Evolutionary conservation across 2,329 filamentous ascomycete species (phyloP), one percentile per base, ranked within the genome.

Genomic region (Trichoderma gracile): DNA sequence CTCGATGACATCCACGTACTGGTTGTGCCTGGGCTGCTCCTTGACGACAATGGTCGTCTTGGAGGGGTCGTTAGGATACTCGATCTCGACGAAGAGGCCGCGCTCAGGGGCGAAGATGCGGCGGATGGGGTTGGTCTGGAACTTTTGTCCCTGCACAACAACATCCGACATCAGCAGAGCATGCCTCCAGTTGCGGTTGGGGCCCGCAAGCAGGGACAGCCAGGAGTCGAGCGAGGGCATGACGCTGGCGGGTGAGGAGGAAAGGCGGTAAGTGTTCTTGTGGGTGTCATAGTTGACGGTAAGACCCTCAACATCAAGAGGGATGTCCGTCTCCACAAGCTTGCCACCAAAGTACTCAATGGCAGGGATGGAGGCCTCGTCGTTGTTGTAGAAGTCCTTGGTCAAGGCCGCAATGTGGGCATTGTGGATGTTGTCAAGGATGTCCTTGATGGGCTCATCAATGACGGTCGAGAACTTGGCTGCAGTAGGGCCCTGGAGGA

Each of bases 321-420:
- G 88, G 57, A 89, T 85, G 69, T 88, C 88, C 10, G 84, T 77
- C 42, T 92, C 89, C 47, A 91, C 84, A 40, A 93, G 83, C 78
- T 93, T 92, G 71, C 94, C 94, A 69, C 95, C 95, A 70, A 99
- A 97, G 79, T 98, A 99, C 77, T 99, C 95, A 19, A 96, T 87
- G 57, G 89, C 84, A 0, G 95, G 95, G 23, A 99, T 91, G 59
- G 86, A 84, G 27, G 84, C 83, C 68, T 88, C 86, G 67, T 96
- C 86, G 63, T 86, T 87, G 46, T 80, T 82, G 74, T 99, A 99
- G 45, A 94, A 79, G 73, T 99, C 95, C 69, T 84, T 82, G 42
- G 92, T 88, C 66, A 99, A 80, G 67, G 83, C 84, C 70, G 89
- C 81, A 73, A 99, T 97, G 76, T 99, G 96, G 47, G 88, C 86